phyloP scores from a whole-genome alignment of 441 rosid genomes.

The Hura crepitans region DNA sequence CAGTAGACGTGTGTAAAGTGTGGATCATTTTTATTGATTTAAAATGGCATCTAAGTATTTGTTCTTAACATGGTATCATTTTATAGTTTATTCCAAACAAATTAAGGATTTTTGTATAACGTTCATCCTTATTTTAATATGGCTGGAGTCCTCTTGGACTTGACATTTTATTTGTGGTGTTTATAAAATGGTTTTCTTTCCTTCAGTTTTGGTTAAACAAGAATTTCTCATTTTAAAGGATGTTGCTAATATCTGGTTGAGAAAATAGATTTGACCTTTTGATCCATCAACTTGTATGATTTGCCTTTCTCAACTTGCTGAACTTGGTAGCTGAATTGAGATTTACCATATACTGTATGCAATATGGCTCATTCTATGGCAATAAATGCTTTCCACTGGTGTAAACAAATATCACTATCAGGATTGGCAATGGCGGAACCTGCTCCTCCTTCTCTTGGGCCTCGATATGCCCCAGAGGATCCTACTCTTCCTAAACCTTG shows the following conservation, averaged over 20 bases:
- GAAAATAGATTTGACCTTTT: background rate
- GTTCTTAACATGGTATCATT: background rate
- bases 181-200: background rate
- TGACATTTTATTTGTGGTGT: background rate
- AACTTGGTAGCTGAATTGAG: background rate
- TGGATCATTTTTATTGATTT: background rate
- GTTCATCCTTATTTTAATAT: background rate
- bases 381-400: background rate
- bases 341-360: background rate
- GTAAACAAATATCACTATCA: conserved; percentile 22
- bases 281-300: background rate
- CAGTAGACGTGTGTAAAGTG: background rate
- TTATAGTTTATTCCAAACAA: background rate
- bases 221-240: background rate
- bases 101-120: background rate
- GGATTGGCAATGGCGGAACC: conserved; percentile 61
- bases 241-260: background rate
- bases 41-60: background rate
- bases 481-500: conserved; percentile 90
- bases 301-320: background rate
- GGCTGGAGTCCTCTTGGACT: background rate
- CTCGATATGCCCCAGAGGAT: conserved; percentile 85
- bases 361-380: background rate
- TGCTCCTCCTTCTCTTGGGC: conserved; percentile 52
- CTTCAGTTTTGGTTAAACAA: background rate